Conservation (phyloP, 2,329 filamentous ascomycete genomes). For the Geosmithia flava region DNA sequence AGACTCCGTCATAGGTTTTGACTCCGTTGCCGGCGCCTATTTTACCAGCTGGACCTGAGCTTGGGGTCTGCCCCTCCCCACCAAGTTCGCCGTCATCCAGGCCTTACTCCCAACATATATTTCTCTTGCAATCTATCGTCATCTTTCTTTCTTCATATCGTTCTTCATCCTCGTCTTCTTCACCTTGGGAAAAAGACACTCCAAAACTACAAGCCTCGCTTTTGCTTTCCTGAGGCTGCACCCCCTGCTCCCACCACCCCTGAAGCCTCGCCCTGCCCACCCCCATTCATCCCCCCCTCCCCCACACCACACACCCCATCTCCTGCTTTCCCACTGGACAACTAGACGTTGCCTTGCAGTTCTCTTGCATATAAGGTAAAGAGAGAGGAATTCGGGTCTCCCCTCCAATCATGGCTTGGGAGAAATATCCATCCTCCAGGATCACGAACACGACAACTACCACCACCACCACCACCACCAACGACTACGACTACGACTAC, state of each 20-base stretch:
- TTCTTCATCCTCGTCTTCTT: not conserved
- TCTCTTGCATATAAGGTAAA: conserved; percentile 1
- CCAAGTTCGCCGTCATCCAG: no score
- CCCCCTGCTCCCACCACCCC: no score
- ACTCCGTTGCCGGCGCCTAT: no score
- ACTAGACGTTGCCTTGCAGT: conserved; percentile 2
- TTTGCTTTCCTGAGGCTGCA: no score
- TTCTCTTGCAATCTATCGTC: no score
- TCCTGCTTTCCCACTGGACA: not conserved
- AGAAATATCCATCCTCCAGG: conserved; percentile 1
- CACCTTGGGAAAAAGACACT: not conserved
- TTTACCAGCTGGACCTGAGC: no score
- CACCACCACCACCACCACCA: not conserved
- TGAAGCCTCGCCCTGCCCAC: no score
- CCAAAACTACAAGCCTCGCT: not conserved
- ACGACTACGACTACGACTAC: not conserved
- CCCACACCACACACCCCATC: not conserved
- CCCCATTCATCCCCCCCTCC: not conserved
- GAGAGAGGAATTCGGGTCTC: not conserved
- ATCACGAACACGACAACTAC: not conserved
- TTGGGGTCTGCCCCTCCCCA: no score
- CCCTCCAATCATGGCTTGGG: conserved; percentile 13
- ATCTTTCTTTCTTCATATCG: not conserved
- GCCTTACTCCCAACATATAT: no score
- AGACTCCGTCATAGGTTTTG: no score